Evolutionary conservation across 371 early-diverging fungal genomes (phyloP), one percentile per base, ranked within the genome.

Genomic region (Funneliformis caledonium): DNA sequence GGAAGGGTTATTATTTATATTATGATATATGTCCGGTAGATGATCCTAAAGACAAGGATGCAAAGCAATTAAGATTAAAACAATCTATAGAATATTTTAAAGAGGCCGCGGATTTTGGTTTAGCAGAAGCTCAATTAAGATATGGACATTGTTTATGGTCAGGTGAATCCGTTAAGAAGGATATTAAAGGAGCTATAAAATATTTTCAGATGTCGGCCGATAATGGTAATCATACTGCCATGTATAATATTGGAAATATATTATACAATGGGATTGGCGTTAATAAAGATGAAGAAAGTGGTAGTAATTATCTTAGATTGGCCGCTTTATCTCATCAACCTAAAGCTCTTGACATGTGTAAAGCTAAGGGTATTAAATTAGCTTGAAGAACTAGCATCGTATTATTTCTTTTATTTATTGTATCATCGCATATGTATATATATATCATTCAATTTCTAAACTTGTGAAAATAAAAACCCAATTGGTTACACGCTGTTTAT

Each of bases 141-240:
- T 79, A 70, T 72, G 80, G 80, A 37, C 72, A 79, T 70, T 79
- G 80, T 79, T 52, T 79, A 59, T 79, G 80, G 80, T 14, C 42
- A 47, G 69, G 69, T 56, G 60, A 68, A 48, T 72, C 72, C 8
- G 45, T 79, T 60, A 48, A 79, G 26, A 59, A 42, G 4, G 37
- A 79, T 79, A 70, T 70, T 22, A 48, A 33, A 43, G 59, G 70
- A 47, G n/a, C 80, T 22, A 45, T 79, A 22, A 50, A 70, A 48
- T 79, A 79, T 70, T 79, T 79, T 59, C 67, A 70, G 60, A 37
- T n/a, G 61, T 68, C 80, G 8, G 80, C 80, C 10, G 69, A 78
- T 68, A 50, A 74, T 56, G 77, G 77, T 61, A 79, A 79, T 79
- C 19, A 43, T 26, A 79, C 80, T 42, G 80, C 80, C 4, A 70